Evolutionary conservation across 1,284 basidiomycete genomes (phyloP).

Genomic region (Mycena citricolor): DNA sequence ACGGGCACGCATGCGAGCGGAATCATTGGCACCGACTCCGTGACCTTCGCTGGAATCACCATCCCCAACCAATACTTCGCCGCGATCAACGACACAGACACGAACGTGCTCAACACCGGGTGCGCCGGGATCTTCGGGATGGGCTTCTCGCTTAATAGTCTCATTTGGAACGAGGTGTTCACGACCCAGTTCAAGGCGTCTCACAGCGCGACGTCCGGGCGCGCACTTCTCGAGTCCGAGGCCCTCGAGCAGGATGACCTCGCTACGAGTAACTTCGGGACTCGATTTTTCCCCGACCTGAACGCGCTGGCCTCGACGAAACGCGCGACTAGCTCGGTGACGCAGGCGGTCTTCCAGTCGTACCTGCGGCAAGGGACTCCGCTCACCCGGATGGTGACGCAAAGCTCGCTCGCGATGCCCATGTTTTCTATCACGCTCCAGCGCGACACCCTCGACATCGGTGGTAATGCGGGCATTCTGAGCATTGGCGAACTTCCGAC

Average conservation of each 20-base stretch:
- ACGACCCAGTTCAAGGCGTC: slow-evolving; percentile 19
- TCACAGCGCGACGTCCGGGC: background rate
- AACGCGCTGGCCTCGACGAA: background rate
- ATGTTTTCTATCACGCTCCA: slow-evolving; percentile 49
- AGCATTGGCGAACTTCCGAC: slow-evolving; percentile 52
- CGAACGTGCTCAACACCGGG: slow-evolving; percentile 42
- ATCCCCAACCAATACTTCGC: slow-evolving; percentile 48
- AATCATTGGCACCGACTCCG: slow-evolving; percentile 45
- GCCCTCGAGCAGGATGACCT: slow-evolving; percentile 2
- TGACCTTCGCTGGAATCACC: slow-evolving; percentile 43
- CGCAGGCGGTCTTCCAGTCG: slow-evolving; percentile 26
- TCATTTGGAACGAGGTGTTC: slow-evolving; percentile 33
- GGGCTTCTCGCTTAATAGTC: slow-evolving; percentile 41
- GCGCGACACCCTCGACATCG: slow-evolving; percentile 49
- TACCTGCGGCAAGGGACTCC: slow-evolving; percentile 36
- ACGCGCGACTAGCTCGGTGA: slow-evolving; percentile 25
- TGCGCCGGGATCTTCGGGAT: slow-evolving; percentile 55
- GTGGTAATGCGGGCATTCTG: slow-evolving; percentile 49
- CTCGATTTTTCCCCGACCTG: slow-evolving; percentile 9
- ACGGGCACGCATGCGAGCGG: slow-evolving; percentile 56
- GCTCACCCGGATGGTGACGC: slow-evolving; percentile 39
- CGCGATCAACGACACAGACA: slow-evolving; percentile 55
- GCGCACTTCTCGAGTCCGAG: too few species aligned
- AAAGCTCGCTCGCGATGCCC: slow-evolving; percentile 33
- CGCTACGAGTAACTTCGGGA: slow-evolving; percentile 3